A percentile compares a stretch with the other conserved stretches of the same genome.
Conservation (phyloP, 805 yeast genomes). For the Cyberlindnera mississippiensis region DNA sequence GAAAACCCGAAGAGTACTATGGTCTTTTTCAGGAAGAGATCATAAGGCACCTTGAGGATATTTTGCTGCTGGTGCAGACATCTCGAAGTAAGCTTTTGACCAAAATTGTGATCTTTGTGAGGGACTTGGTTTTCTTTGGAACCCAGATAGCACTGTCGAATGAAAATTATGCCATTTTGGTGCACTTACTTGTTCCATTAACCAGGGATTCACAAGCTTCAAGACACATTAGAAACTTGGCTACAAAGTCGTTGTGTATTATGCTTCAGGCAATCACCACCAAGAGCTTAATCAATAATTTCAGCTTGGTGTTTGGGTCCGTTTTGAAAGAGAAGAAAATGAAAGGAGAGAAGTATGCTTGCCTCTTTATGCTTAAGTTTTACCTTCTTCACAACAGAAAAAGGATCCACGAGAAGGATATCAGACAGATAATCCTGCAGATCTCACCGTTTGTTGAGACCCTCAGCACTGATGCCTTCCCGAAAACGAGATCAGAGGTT, state of each 20-base stretch:
- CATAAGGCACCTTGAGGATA: constrained; percentile 13
- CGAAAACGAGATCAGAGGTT: constrained; percentile 21
- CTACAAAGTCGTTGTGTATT: constrained; percentile 24
- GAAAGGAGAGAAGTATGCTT: constrained; percentile 24
- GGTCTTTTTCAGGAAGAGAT: constrained; percentile 15
- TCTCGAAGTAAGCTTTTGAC: constrained; percentile 17
- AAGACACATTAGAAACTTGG: constrained; percentile 11
- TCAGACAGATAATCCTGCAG: constrained; percentile 3
- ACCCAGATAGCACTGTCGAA: constrained; percentile 11
- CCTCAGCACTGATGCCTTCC: constrained; percentile 20
- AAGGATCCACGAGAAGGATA: constrained; percentile 5
- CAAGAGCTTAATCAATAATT: constrained; percentile 16
- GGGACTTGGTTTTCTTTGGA: constrained; percentile 25
- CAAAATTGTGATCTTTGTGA: constrained; percentile 20
- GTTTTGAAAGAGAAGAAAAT: constrained; percentile 16
- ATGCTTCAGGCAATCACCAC: constrained; percentile 23
- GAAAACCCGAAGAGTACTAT: constrained; percentile 12
- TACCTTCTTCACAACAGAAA: constrained; percentile 16
- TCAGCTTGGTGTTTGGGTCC: constrained; percentile 17
- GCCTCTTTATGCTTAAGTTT: constrained; percentile 24
- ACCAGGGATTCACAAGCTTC: constrained; percentile 20
- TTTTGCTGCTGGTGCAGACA: constrained; percentile 18
- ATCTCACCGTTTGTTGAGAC: constrained; percentile 7
- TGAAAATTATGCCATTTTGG: constrained; percentile 14
- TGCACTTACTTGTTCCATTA: constrained; percentile 23